Conservation (phyloP, 257 asterid species). For the Cynanchum wilfordii region DNA sequence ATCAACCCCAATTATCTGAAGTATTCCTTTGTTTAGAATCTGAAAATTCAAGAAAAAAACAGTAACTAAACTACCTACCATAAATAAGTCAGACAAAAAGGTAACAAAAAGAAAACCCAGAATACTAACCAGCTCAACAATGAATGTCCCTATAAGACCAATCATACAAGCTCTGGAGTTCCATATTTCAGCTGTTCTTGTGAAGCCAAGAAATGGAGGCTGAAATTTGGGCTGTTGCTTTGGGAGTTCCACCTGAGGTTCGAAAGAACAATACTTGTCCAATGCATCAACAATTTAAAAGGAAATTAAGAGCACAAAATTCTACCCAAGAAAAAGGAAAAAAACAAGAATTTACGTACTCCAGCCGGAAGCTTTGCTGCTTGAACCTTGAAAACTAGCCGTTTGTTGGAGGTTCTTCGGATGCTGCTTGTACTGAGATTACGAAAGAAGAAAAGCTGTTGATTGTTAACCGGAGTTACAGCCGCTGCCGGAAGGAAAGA, state of each 20-base stretch:
- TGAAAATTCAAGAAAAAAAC: conserved; percentile 24
- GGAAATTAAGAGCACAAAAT: no score
- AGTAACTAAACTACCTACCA: background rate
- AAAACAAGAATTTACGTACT: conserved; percentile 23
- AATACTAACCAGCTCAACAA: conserved; percentile 60
- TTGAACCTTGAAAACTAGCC: conserved; percentile 41
- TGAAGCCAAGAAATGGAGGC: conserved; percentile 71
- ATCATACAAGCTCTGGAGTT: conserved; percentile 94
- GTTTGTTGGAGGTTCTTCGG: conserved; percentile 14
- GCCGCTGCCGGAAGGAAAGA: conserved; percentile 34
- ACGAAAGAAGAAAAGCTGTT: conserved; percentile 10
- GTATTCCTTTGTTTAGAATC: conserved; percentile 79
- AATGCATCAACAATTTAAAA: background rate
- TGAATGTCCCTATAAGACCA: conserved; percentile 72
- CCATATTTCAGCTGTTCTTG: conserved; percentile 81
- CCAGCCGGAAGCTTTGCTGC: conserved; percentile 87
- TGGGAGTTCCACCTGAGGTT: conserved; percentile 60
- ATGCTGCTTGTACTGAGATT: conserved; percentile 2
- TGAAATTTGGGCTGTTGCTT: conserved; percentile 60
- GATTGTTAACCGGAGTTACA: conserved; percentile 15
- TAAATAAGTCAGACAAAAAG: background rate
- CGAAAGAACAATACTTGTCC: background rate
- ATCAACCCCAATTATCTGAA: conserved; percentile 73
- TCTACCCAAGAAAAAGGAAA: background rate
- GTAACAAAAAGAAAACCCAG: background rate